Conservation (phyloP, 2,329 filamentous ascomycete species). For the Venturia asperata region DNA sequence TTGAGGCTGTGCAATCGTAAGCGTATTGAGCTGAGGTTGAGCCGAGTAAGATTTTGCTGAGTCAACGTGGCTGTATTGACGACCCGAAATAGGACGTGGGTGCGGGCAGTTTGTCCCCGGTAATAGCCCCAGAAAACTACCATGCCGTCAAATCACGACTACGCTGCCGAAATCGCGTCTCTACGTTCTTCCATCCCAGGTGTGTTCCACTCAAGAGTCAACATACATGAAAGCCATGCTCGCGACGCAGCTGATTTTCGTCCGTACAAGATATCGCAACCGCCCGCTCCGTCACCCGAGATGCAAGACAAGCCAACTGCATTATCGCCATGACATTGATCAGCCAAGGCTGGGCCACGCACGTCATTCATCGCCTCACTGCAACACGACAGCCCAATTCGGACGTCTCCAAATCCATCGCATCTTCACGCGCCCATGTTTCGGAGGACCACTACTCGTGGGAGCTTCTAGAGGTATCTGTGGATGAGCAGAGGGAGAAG, state of each 20-base stretch:
- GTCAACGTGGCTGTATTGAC: constrained; percentile 23
- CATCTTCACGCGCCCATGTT: too few relatives aligned
- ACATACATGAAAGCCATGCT: too few relatives aligned
- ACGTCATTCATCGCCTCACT: not conserved
- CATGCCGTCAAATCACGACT: not conserved
- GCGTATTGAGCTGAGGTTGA: constrained; percentile 19
- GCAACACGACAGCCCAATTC: not conserved
- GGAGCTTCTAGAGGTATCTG: not conserved
- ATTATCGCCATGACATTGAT: not conserved
- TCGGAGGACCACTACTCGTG: not conserved
- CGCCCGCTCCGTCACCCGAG: not conserved
- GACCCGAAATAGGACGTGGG: constrained; percentile 22
- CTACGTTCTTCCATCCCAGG: not conserved
- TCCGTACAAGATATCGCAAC: not conserved
- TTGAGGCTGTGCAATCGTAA: constrained; percentile 23
- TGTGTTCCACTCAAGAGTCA: not conserved
- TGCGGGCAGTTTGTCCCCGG: constrained; percentile 22
- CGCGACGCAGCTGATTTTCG: too few relatives aligned
- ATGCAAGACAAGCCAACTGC: not conserved
- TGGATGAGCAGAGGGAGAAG: not conserved
- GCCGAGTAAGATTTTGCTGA: constrained; percentile 23
- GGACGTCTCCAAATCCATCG: not conserved
- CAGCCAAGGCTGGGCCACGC: not conserved
- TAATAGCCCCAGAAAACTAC: too few relatives aligned
- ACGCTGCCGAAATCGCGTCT: not conserved